A percentile compares a stretch with the other conserved stretches of the same genome.
Conservation (phyloP, 164 flowering plant species). For the Vitis riparia region DNA sequence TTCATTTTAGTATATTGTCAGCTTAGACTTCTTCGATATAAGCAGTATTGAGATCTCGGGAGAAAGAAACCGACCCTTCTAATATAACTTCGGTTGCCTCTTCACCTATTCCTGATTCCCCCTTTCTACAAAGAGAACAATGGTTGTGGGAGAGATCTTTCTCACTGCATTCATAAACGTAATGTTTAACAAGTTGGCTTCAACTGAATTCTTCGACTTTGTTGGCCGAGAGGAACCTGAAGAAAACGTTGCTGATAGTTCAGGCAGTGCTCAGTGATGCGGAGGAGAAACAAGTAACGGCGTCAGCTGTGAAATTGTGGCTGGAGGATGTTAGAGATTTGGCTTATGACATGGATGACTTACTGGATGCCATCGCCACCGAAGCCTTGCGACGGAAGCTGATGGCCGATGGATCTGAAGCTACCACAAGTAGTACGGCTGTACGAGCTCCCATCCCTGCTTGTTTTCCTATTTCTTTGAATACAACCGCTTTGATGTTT, state of each 20-base stretch:
- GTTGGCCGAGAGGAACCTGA: background rate
- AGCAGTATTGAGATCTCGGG: too few relatives aligned
- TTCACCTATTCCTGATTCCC: too few relatives aligned
- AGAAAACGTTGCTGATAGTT: background rate
- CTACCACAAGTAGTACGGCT: background rate
- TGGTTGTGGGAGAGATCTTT: too few relatives aligned
- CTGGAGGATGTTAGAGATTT: background rate
- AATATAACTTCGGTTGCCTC: too few relatives aligned
- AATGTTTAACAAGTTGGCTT: too few relatives aligned
- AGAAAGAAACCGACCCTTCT: too few relatives aligned
- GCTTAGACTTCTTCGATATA: too few relatives aligned
- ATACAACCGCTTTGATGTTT: background rate
- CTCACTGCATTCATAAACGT: too few relatives aligned
- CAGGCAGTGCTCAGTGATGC: conserved; percentile 11
- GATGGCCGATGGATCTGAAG: background rate
- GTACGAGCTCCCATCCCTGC: background rate
- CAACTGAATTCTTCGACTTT: too few relatives aligned
- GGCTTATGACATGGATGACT: conserved; percentile 13
- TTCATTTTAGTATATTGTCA: too few relatives aligned
- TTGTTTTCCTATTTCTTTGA: background rate
- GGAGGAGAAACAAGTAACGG: background rate
- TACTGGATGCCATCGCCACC: background rate
- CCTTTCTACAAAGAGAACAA: too few relatives aligned
- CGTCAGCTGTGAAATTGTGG: background rate
- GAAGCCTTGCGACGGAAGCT: background rate